Base-by-base conservation (phyloP, 768 basidiomycete species). In the Baorangia bicolor region DNA sequence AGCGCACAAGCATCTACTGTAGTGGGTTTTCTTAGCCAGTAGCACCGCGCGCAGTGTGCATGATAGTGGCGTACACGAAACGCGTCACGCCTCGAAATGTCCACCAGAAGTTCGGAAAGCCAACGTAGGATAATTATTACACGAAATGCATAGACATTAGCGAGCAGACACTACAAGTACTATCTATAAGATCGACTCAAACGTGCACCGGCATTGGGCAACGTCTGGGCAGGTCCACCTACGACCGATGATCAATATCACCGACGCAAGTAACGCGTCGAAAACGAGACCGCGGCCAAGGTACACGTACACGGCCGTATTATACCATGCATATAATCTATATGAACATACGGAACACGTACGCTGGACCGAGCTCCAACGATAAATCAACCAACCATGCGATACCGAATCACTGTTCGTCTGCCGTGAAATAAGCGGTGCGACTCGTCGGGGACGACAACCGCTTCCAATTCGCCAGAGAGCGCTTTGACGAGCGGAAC, bases 391-490 rank as follows among this genome's bases (percentile, higher is more conserved):
- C 60, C 81, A 18, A 82, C 67, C 59, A 85, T 73, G 16, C 75
- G 73, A 69, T 83, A 82, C 38, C 78, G 77, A 55, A 85, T 70
- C 58, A 83, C 74, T 10, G 77, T 81, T 49, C 79, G 75, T 69
- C 80, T 77, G 38, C 85, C 85, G n/a, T 78, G 73, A 59, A 85
- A 75, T 56, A 78, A 71, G 8, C 38, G 62, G 64, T 87, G 85
- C 7, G 83, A 77, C 20, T 75, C 73, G 58, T 87, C 84, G 9
- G 80, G 77, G 14, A 84, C 64, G 28, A 82, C 69, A 12, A 75
- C 74, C 23, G 84, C 71, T 61, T 85, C 81, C 35, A 86, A 65
- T 64, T 86, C 82, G n/a, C 82, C 84, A 23, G 73, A 69, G 74
- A 85, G 77, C 31, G 59, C 62, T 63, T 78, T 78, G 51, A 56